Evolutionary conservation across 495 filamentous ascomycete species (phyloP), one percentile per base, ranked within the genome.

Genomic region (Xylaria acuta): DNA sequence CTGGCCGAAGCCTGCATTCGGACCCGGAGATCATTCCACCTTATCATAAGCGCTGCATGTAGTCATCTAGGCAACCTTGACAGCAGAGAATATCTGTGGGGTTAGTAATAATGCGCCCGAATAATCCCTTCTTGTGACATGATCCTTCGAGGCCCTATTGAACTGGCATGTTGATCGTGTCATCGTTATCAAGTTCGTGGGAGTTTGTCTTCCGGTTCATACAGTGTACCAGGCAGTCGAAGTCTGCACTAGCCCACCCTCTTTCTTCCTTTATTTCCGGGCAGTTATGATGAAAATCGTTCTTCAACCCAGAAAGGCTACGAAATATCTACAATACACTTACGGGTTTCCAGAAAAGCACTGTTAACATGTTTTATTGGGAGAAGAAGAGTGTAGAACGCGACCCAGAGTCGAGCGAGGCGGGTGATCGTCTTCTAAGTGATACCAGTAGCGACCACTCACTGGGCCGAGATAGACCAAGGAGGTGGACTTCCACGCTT

Each of bases 141-240:
- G 47, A 51, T 51, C 47, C 47, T 51, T 25, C 47, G 47, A 51
- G 2, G 47, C 7, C 1, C 8, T 51, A 6, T 12, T 51, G 47
- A 51, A 51, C n/a, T 51, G n/a, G 47, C 47, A n/a, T 51, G 47
- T 25, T 25, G 47, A 51, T 51, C 47, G 25, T 51, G 47, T 51
- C 47, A 51, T 51, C n/a, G 47, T 51, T 25, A 51, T 51, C 47
- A 25, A 51, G 47, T 51, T 25, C 47, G 8, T 1, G 25, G n/a
- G 47, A 51, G 47, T 9, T 25, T 51, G 47, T 51, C 22, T 25
- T 9, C 47, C n/a, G 47, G 9, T 20, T n/a, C 45, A 49, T n/a
- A 49, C 45, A 9, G 45, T n/a, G 20, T n/a, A 51, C 47, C n/a
- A 22, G n/a, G n/a, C 8, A 22, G 20, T 51, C n/a, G n/a, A 22